A percentile compares a stretch with the other conserved stretches of the same genome.
Evolutionary conservation across 108 stramenopile genomes (phyloP).

Genomic region (Cyclotella kingstonii): DNA sequence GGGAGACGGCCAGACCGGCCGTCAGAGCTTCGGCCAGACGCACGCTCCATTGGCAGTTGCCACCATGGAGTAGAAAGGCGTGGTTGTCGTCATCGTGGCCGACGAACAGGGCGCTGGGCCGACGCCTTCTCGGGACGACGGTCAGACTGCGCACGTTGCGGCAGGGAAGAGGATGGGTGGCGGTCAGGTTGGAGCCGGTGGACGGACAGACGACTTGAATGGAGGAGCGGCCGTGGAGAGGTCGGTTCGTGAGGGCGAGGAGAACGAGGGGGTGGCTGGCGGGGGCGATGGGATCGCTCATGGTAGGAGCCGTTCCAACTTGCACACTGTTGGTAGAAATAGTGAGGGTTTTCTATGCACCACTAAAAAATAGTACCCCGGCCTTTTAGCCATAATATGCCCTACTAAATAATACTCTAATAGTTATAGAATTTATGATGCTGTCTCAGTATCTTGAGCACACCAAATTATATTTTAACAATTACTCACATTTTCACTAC

Average conservation of each 20-base stretch:
- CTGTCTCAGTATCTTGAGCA: too few species aligned
- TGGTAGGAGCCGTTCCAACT: conserved; percentile 12
- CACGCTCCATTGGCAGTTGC: conserved; percentile 57
- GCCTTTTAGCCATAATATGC: too few species aligned
- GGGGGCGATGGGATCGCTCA: conserved; percentile 44
- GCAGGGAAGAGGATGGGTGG: conserved; percentile 10
- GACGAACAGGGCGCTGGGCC: conserved; percentile 3
- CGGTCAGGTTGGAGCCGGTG: conserved; percentile 40
- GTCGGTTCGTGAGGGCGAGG: conserved; percentile 23
- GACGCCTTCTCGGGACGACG: conserved; percentile 8
- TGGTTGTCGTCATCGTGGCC: conserved; percentile 28
- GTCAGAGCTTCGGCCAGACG: conserved; percentile 68
- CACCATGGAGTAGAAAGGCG: conserved; percentile 21
- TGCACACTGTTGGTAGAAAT: too few species aligned
- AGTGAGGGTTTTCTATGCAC: too few species aligned
- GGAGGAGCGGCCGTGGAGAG: conserved; percentile 28
- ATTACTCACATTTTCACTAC: too few species aligned
- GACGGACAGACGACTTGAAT: conserved; percentile 39
- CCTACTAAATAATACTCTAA: too few species aligned
- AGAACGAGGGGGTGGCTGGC: conserved; percentile 34
- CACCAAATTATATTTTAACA: too few species aligned
- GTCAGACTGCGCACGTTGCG: not conserved
- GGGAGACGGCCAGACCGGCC: conserved; percentile 50
- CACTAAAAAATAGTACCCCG: too few species aligned
- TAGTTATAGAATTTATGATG: too few species aligned